These are phyloP conservation scores for Cylindrotheca closterium DNA, from an alignment of 108 stramenopile species.

Conservation along the genomic window DNA sequence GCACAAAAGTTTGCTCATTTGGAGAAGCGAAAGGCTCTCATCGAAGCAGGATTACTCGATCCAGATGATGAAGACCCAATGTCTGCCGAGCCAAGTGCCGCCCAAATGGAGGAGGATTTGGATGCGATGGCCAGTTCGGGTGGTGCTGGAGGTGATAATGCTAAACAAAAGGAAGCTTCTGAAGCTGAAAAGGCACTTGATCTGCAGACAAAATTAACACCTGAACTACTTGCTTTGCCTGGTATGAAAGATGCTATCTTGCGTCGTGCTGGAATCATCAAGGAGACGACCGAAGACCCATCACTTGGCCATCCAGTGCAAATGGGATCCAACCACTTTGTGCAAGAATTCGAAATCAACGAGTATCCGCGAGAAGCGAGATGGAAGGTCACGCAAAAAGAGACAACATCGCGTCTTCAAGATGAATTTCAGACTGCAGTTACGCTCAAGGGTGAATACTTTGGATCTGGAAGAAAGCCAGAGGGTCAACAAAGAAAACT, in stretches of 20 bases:
- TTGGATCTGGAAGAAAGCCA: slow-evolving; percentile 64
- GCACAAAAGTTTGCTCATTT: slow-evolving; percentile 84
- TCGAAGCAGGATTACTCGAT: slow-evolving; percentile 85
- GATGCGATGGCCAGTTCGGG: slow-evolving; percentile 11
- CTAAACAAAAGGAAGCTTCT: slow-evolving; percentile 7
- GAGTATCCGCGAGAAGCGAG: slow-evolving; percentile 90
- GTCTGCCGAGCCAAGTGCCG: slow-evolving; percentile 20
- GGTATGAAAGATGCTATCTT: slow-evolving; percentile 85
- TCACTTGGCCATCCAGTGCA: slow-evolving; percentile 36
- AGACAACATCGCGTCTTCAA: slow-evolving; percentile 82
- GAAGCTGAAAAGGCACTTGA: slow-evolving; percentile 37
- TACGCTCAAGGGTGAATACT: slow-evolving; percentile 84
- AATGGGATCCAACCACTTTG: slow-evolving; percentile 69
- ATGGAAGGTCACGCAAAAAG: slow-evolving; percentile 88
- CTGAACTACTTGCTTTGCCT: slow-evolving; percentile 80
- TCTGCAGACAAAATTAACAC: slow-evolving; percentile 68
- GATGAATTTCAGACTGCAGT: slow-evolving; percentile 92
- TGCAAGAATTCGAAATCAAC: slow-evolving; percentile 91
- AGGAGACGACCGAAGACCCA: slow-evolving; percentile 39
- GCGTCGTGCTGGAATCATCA: slow-evolving; percentile 69
- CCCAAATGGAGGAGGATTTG: slow-evolving; percentile 10
- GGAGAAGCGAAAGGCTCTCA: slow-evolving; percentile 90
- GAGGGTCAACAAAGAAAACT: slow-evolving; percentile 70
- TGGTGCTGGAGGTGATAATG: not conserved
- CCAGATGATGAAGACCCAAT: slow-evolving; percentile 71